Evolutionary conservation across 495 filamentous ascomycete species (phyloP).

Genomic region (Pseudevernia furfuracea): DNA sequence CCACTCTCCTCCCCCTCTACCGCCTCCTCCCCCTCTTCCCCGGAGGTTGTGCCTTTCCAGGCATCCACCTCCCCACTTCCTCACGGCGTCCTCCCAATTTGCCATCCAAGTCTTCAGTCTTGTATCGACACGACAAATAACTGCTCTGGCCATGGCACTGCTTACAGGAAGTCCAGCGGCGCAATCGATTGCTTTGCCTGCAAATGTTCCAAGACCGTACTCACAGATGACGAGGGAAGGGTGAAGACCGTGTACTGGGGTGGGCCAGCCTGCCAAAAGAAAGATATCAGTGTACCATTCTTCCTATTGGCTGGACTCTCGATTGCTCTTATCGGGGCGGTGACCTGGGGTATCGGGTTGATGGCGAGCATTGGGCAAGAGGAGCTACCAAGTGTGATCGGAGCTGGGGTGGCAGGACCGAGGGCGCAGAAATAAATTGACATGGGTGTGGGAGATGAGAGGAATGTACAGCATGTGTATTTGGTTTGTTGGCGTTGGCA

Average conservation of each 20-base stretch:
- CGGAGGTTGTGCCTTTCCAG: constrained; percentile 22
- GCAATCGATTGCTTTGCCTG: constrained; percentile 63
- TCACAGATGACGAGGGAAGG: constrained; percentile 39
- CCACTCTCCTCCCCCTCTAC: constrained; percentile 30
- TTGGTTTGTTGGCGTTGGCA: constrained; percentile 9
- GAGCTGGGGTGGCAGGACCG: constrained; percentile 66
- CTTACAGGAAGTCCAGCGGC: constrained; percentile 51
- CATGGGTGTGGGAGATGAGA: neutral
- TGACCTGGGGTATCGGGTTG: constrained; percentile 62
- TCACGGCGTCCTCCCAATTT: constrained; percentile 43
- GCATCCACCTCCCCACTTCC: constrained; percentile 26
- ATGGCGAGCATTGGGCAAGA: constrained; percentile 71
- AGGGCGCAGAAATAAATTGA: constrained; percentile 35
- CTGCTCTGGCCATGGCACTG: constrained; percentile 70
- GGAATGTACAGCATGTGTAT: constrained; percentile 17
- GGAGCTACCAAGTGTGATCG: constrained; percentile 76
- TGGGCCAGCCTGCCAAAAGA: constrained; percentile 83
- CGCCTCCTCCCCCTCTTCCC: constrained; percentile 26
- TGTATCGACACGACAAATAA: constrained; percentile 57
- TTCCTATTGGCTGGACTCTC: constrained; percentile 71
- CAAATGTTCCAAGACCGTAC: constrained; percentile 50
- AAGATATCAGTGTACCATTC: constrained; percentile 78
- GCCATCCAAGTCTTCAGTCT: constrained; percentile 53
- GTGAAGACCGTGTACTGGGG: constrained; percentile 60
- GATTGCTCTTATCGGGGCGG: constrained; percentile 51